These are phyloP conservation scores for Sinapis alba DNA, from an alignment of 441 rosid species.

Conservation along the genomic window DNA sequence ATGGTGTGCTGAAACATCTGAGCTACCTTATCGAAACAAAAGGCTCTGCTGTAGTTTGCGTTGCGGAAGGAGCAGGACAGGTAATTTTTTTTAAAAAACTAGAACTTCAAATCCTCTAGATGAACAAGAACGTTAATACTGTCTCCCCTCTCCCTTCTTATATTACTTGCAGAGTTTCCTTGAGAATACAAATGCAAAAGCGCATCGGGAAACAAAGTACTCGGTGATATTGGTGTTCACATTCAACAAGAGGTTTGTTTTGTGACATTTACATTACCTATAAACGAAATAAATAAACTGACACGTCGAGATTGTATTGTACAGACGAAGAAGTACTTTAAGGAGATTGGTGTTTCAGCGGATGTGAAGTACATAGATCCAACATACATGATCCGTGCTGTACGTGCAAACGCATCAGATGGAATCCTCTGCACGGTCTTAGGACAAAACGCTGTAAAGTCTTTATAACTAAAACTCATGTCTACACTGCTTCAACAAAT, in stretches of 20 bases:
- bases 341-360: conserved; percentile 62
- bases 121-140: not conserved
- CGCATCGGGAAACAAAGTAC: conserved; percentile 86
- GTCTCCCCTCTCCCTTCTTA: not conserved
- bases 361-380: conserved; percentile 98
- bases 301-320: not conserved
- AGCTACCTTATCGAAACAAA: conserved; percentile 86
- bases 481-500: not conserved
- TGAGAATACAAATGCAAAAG: conserved; percentile 82
- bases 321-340: conserved; percentile 77
- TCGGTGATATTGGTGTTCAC: conserved; percentile 86
- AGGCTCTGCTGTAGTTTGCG: conserved; percentile 95
- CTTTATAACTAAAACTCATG: not conserved
- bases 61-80: conserved; percentile 97
- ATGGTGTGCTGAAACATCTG: conserved; percentile 84
- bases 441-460: conserved; percentile 92
- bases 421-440: conserved; percentile 92
- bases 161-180: conserved; percentile 55
- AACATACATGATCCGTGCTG: conserved; percentile 96
- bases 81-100: not conserved
- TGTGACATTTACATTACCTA: not conserved
- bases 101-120: not conserved
- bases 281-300: not conserved
- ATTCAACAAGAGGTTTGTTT: conserved; percentile 86
- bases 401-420: conserved; percentile 97